Conservation (phyloP, 495 filamentous ascomycete genomes). For the Staphylotrichum tortipilum region DNA sequence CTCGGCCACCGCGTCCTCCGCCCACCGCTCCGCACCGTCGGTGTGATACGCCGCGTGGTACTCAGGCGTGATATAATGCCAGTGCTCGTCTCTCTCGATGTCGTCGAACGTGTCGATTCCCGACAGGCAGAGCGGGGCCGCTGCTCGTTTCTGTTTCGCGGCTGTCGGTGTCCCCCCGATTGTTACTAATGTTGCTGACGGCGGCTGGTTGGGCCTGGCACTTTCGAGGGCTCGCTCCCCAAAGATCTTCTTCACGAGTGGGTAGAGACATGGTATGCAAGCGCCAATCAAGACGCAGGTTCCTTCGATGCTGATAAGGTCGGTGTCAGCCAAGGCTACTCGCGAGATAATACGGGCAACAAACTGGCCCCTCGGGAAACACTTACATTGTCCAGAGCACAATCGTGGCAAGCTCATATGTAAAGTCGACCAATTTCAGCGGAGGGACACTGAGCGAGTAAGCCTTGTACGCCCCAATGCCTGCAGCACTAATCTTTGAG, state of each 20-base stretch:
- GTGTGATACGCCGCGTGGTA: too few relatives aligned
- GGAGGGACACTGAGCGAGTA: conserved; percentile 5
- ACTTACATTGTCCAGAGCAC: conserved; percentile 21
- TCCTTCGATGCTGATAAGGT: conserved; percentile 13
- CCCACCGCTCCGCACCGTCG: too few relatives aligned
- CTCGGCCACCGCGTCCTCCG: too few relatives aligned
- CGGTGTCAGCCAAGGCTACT: too few relatives aligned
- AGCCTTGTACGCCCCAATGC: conserved; percentile 16
- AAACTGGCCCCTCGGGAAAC: not conserved
- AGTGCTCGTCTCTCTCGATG: too few relatives aligned
- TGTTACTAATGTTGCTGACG: too few relatives aligned
- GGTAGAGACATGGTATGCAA: conserved; percentile 19
- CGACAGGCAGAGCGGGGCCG: too few relatives aligned
- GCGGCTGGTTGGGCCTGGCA: not conserved
- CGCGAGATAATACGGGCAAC: too few relatives aligned
- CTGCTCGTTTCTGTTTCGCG: too few relatives aligned
- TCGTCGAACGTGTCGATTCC: too few relatives aligned
- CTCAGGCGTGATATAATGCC: too few relatives aligned
- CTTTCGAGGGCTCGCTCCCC: conserved; percentile 10
- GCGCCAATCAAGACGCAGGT: conserved; percentile 17
- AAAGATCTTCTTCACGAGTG: conserved; percentile 17
- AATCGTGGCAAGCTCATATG: conserved; percentile 16
- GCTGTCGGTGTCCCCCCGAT: too few relatives aligned
- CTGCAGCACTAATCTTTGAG: conserved; percentile 10
- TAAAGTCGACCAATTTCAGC: conserved; percentile 12